These are phyloP conservation scores for Termitomyces sp. DNA, from an alignment of 768 basidiomycete species.

Conservation along the genomic window DNA sequence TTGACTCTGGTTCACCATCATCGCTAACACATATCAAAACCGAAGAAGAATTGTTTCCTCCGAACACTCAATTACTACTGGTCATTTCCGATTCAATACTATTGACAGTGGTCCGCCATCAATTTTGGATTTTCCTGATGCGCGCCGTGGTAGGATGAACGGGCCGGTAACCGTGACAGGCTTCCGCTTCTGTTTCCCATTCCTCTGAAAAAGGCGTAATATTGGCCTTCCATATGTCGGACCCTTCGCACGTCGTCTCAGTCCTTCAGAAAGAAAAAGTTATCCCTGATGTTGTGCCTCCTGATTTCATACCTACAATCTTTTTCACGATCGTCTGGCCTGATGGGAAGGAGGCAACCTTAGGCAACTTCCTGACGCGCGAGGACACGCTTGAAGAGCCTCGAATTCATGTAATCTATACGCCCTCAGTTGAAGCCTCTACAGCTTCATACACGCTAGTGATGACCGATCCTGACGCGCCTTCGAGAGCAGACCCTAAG, in stretches of 20 bases:
- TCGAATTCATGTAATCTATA: constrained; percentile 40
- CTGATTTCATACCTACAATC: constrained; percentile 33
- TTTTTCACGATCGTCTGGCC: constrained; percentile 45
- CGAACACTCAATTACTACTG: too few relatives aligned
- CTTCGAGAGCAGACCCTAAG: constrained; percentile 44
- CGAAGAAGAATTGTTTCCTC: too few relatives aligned
- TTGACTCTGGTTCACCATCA: too few relatives aligned
- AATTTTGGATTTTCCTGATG: too few relatives aligned
- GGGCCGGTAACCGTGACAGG: too few relatives aligned
- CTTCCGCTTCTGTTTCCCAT: too few relatives aligned
- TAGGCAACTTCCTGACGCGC: constrained; percentile 28
- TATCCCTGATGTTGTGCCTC: constrained; percentile 45
- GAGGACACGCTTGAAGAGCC: constrained; percentile 48
- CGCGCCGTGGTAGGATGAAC: too few relatives aligned
- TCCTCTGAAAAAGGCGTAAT: not conserved
- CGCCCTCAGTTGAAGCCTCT: constrained; percentile 28
- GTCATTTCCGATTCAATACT: too few relatives aligned
- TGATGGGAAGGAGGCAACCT: constrained; percentile 31
- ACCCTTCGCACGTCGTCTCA: constrained; percentile 23
- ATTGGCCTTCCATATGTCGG: not conserved
- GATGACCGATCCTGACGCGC: constrained; percentile 60
- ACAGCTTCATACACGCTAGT: constrained; percentile 44
- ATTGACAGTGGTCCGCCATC: too few relatives aligned
- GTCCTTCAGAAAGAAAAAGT: constrained; percentile 35
- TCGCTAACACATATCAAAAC: too few relatives aligned